Evolutionary conservation across 2,329 filamentous ascomycete genomes (phyloP).

Genomic region (Nigrospora osmanthi): DNA sequence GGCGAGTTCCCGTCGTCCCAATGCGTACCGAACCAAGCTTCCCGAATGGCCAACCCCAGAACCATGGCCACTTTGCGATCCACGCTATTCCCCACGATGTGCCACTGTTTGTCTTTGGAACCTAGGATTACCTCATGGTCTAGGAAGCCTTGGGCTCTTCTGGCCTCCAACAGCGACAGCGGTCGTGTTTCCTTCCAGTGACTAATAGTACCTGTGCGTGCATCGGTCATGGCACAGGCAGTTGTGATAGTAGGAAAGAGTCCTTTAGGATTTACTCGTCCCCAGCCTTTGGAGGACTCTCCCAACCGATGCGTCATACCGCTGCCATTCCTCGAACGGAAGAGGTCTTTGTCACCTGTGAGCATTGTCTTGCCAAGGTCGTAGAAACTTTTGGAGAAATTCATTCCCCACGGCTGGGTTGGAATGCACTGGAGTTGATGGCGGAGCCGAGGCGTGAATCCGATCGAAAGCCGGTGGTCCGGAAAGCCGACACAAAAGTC

Average conservation of each 20-base stretch:
- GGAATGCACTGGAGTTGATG: conserved; percentile 52
- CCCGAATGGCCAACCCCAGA: conserved; percentile 54
- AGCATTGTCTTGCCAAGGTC: neutral
- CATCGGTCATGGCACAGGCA: conserved; percentile 37
- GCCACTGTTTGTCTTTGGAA: conserved; percentile 43
- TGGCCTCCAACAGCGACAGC: conserved; percentile 57
- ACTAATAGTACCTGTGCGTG: conserved; percentile 43
- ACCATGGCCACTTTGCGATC: conserved; percentile 59
- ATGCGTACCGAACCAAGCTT: conserved; percentile 41
- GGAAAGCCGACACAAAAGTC: conserved; percentile 58
- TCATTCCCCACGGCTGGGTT: conserved; percentile 44
- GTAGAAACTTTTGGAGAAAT: conserved; percentile 37
- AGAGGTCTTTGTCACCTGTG: conserved; percentile 11
- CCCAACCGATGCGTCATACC: neutral
- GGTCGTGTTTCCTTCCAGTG: conserved; percentile 61
- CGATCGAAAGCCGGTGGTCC: conserved; percentile 52
- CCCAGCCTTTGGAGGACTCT: conserved; percentile 34
- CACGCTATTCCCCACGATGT: conserved; percentile 71
- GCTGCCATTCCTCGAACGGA: neutral
- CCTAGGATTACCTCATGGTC: conserved; percentile 67
- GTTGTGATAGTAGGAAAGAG: conserved; percentile 61
- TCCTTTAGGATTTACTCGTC: conserved; percentile 39
- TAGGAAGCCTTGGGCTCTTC: conserved; percentile 61
- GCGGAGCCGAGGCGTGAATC: conserved; percentile 30
- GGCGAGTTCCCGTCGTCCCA: neutral